A percentile compares a stretch with the other conserved stretches of the same genome.
Conservation (phyloP, 2,329 filamentous ascomycete species). For the Tolypocladium amazonense region DNA sequence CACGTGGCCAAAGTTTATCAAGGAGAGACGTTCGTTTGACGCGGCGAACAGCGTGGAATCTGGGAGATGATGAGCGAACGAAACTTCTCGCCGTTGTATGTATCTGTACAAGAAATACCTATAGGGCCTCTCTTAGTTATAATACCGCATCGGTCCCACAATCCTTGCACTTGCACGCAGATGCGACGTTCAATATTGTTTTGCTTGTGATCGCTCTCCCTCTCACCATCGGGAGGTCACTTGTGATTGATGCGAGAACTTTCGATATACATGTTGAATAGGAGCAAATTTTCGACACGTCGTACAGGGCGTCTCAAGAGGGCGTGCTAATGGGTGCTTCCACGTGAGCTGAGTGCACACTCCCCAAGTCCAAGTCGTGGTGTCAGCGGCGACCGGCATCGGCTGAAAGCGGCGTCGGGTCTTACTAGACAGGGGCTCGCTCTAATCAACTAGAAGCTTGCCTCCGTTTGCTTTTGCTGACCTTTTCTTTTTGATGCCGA, state of each 20-base stretch:
- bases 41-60: constrained; percentile 5
- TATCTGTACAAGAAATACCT: no score
- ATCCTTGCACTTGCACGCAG: background rate
- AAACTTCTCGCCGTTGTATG: background rate
- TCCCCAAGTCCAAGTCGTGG: background rate
- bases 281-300: background rate
- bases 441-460: background rate
- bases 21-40: constrained; percentile 26
- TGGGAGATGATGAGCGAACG: background rate
- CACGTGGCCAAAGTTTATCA: constrained; percentile 54
- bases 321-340: background rate
- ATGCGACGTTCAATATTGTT: background rate
- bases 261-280: background rate
- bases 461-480: background rate
- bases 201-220: background rate
- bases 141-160: background rate
- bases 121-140: background rate
- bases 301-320: background rate
- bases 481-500: background rate
- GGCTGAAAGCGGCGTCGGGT: background rate
- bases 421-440: background rate
- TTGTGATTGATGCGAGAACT: background rate
- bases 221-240: background rate
- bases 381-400: background rate
- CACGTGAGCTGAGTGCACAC: background rate